Conservation (phyloP, 108 stramenopile species). For the Skeletonema costatum region DNA sequence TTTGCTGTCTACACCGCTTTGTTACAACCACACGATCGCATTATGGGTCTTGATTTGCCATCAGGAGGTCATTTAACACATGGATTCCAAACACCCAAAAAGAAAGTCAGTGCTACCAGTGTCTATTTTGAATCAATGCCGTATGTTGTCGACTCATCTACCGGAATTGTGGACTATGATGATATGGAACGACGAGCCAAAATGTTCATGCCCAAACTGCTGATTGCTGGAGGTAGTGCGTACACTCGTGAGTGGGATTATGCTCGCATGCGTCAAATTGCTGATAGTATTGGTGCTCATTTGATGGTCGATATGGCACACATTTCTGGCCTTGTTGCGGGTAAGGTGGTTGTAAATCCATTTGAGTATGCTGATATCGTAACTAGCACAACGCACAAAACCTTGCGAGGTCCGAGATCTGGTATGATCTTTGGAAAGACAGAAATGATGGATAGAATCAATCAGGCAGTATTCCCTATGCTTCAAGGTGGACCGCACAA, state of each 20-base stretch:
- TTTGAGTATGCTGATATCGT: slow-evolving; percentile 98
- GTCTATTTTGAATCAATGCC: slow-evolving; percentile 99
- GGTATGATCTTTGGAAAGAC: slow-evolving; percentile 98
- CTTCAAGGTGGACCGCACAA: slow-evolving; percentile 99
- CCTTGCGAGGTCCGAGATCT: slow-evolving; percentile 97
- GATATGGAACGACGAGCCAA: slow-evolving; percentile 92
- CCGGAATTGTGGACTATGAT: slow-evolving; percentile 97
- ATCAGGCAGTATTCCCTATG: slow-evolving; percentile 98
- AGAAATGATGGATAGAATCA: slow-evolving; percentile 91
- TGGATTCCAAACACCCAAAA: slow-evolving; percentile 96
- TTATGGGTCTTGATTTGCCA: slow-evolving; percentile 99
- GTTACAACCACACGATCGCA: slow-evolving; percentile 97
- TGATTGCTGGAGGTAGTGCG: slow-evolving; percentile 98
- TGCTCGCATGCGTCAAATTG: slow-evolving; percentile 92
- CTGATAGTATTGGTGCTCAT: slow-evolving; percentile 94
- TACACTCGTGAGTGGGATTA: slow-evolving; percentile 99
- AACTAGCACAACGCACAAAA: slow-evolving; percentile 99
- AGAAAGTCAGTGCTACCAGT: slow-evolving; percentile 98
- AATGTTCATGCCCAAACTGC: slow-evolving; percentile 97
- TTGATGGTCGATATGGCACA: slow-evolving; percentile 99
- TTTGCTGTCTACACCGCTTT: slow-evolving; percentile 99
- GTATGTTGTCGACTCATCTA: slow-evolving; percentile 91
- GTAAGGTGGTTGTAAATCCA: slow-evolving; percentile 85
- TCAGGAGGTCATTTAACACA: slow-evolving; percentile 99
- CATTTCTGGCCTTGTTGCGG: slow-evolving; percentile 98